Base-by-base conservation (phyloP, 2,329 filamentous ascomycete genomes). In the Penicillium janthinellum region DNA sequence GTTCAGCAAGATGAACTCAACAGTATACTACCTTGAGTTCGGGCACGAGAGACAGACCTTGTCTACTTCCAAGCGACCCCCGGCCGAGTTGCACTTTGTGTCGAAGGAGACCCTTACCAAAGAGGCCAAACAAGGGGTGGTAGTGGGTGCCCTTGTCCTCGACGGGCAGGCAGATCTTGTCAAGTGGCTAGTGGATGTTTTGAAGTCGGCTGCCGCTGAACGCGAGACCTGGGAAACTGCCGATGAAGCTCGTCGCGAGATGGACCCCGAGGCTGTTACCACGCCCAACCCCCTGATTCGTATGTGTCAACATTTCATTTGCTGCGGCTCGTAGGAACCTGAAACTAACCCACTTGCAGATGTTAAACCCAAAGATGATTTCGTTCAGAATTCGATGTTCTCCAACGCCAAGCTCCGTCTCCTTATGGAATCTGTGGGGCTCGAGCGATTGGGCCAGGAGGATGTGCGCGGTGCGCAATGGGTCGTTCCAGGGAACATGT, bases 1-100 rank as follows among this genome's bases (percentile, higher is more conserved):
- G 14, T 99, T 99, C 76, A 96, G 91, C 75, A 99, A 99, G 76
- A 90, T 92, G 58, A 88, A 88, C 54, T 85, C 86, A 48, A 96
- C 91, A 0, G 84, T 92, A 0, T 91, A 90, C 76, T 98, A 92
- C 72, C 83, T 99, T 5, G 93, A 98, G 71, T 92, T 93, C 70
- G 95, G 95, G 0, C 90, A 91, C 67, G 92, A 97, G 70, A 91
- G 88, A 71, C 92, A 94, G 65, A 86, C 88, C 0, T 73, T 88
- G 25, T 83, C 84, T 20, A 81, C 83, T n/a, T 83, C 86, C 45
- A 84, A 88, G 10, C 86, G 86, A 65, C 85, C 91, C 3, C 92
- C 88, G 0, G 90, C 90, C 11, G 91, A 96, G 71, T 81, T 99
- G 20, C 90, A 95, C 68, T 90, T 99, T 67, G 91, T 90, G 68